phyloP scores from a whole-genome alignment of 768 basidiomycete species.

The Arthromyces matolae region DNA sequence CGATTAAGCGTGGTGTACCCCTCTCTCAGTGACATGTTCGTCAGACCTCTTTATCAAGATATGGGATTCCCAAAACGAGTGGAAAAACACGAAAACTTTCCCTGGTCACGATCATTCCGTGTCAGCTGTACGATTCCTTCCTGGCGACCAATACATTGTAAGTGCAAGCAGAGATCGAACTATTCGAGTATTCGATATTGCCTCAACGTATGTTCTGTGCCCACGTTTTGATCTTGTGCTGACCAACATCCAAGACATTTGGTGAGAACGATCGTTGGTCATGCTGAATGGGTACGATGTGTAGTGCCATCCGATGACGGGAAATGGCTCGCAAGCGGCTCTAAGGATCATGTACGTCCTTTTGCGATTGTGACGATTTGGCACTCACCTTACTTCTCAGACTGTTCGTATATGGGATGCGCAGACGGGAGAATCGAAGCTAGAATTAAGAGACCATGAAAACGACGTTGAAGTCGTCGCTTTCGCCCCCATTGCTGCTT shows the following conservation, averaged over 20 bases:
- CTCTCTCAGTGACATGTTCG: constrained; percentile 53
- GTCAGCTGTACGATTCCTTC: constrained; percentile 81
- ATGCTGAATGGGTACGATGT: constrained; percentile 83
- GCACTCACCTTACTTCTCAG: constrained; percentile 34
- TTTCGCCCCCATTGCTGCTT: constrained; percentile 76
- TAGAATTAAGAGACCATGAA: constrained; percentile 84
- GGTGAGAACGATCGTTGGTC: constrained; percentile 70
- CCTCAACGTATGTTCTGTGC: constrained; percentile 62
- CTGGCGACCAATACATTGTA: constrained; percentile 78
- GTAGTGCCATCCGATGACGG: constrained; percentile 69
- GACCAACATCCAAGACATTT: constrained; percentile 50
- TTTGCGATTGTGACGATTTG: background rate
- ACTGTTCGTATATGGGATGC: constrained; percentile 77
- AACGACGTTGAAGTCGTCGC: constrained; percentile 79
- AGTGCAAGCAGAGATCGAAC: constrained; percentile 87
- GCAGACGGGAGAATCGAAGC: constrained; percentile 69
- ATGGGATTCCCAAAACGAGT: constrained; percentile 88
- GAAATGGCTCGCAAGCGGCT: constrained; percentile 70
- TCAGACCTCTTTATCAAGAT: constrained; percentile 89
- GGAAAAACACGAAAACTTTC: constrained; percentile 84
- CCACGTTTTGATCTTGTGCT: constrained; percentile 1
- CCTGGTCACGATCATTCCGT: constrained; percentile 91
- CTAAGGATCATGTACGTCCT: constrained; percentile 76
- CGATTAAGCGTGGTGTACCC: background rate
- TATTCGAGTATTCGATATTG: constrained; percentile 82